These are phyloP conservation scores for Miscanthus lutarioriparius DNA, from an alignment of 176 grass and related monocot genomes.

Conservation along the genomic window DNA sequence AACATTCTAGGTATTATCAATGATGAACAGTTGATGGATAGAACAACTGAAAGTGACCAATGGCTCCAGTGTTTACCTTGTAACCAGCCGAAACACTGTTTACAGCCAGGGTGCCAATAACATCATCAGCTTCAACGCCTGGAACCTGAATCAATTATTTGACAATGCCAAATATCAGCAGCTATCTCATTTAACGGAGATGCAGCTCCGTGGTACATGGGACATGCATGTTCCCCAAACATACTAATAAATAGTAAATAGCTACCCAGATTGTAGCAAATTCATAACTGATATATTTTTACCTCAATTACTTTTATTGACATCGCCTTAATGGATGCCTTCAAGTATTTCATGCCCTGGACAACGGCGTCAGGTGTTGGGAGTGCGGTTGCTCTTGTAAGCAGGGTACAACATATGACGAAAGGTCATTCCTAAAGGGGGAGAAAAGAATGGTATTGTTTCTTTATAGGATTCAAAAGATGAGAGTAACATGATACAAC, in stretches of 20 bases:
- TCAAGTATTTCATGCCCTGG: constrained; percentile 91
- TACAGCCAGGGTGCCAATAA: constrained; percentile 90
- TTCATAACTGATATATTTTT: constrained; percentile 41
- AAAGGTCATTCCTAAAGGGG: constrained; percentile 76
- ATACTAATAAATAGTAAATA: not conserved
- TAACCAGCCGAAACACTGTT: constrained; percentile 85
- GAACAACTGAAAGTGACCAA: not conserved
- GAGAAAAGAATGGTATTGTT: constrained; percentile 24
- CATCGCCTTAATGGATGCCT: constrained; percentile 97
- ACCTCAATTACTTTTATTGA: constrained; percentile 98
- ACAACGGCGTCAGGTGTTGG: constrained; percentile 92
- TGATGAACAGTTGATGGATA: constrained; percentile 1
- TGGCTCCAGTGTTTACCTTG: constrained; percentile 49
- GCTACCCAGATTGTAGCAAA: constrained; percentile 16
- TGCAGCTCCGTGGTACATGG: not conserved
- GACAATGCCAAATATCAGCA: constrained; percentile 20
- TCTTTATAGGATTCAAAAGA: constrained; percentile 3
- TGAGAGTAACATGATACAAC: not conserved
- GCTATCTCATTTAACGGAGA: not conserved
- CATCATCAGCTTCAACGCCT: constrained; percentile 99
- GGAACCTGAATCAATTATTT: constrained; percentile 79
- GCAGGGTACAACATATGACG: constrained; percentile 90
- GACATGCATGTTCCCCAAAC: not conserved
- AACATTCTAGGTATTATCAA: not conserved
- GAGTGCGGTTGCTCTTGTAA: constrained; percentile 88